Conservation (phyloP, 2,329 filamentous ascomycete species). For the Neurospora sp. region DNA sequence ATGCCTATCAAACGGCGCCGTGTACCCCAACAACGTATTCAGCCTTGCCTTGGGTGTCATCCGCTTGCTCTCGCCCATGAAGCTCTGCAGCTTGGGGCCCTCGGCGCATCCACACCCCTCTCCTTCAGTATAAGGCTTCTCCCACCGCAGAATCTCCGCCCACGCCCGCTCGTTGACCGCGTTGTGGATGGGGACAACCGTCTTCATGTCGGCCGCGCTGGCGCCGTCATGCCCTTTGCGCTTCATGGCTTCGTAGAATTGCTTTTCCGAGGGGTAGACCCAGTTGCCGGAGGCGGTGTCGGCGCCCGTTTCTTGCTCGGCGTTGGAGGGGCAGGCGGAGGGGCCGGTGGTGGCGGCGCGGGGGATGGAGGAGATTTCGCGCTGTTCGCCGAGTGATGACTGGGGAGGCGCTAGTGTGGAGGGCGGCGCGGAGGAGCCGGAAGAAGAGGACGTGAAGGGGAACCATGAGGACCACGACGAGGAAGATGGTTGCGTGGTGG, state of each 20-base stretch:
- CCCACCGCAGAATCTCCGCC: conserved; percentile 86
- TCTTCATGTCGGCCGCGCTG: conserved; percentile 66
- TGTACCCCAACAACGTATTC: conserved; percentile 80
- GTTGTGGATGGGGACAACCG: conserved; percentile 95
- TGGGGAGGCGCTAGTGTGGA: conserved; percentile 3
- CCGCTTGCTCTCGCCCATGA: conserved; percentile 58
- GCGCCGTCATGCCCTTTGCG: conserved; percentile 74
- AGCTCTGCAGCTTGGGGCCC: conserved; percentile 74
- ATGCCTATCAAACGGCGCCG: conserved; percentile 85
- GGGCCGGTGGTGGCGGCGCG: conserved; percentile 37
- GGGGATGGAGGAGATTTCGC: conserved; percentile 72
- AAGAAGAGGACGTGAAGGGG: conserved; percentile 9
- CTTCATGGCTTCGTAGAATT: conserved; percentile 97
- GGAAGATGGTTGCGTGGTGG: neutral
- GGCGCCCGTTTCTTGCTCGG: conserved; percentile 66
- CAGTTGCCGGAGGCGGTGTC: conserved; percentile 64
- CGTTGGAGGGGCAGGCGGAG: conserved; percentile 44
- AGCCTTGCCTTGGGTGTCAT: conserved; percentile 76
- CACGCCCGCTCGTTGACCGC: conserved; percentile 96
- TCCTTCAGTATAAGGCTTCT: conserved; percentile 48
- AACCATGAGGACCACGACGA: conserved; percentile 18
- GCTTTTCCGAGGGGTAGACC: conserved; percentile 93
- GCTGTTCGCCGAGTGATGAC: conserved; percentile 40
- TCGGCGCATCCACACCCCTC: conserved; percentile 58
- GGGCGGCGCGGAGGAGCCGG: conserved; percentile 13